phyloP scores from a whole-genome alignment of 2,329 filamentous ascomycete species.

The Akanthomyces muscarius region DNA sequence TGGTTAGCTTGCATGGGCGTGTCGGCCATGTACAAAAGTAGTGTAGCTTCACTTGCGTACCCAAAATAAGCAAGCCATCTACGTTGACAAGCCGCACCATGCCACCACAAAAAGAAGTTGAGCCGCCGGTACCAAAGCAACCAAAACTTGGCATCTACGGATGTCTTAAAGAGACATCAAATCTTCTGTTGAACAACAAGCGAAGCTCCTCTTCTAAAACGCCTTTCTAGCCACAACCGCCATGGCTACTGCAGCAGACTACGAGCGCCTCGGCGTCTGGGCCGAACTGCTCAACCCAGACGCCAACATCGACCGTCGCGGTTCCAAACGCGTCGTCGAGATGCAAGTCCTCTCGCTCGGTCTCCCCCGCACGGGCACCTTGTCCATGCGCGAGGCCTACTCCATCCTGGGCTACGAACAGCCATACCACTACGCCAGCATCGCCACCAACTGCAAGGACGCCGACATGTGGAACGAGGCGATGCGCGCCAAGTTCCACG shows the following conservation, averaged over 20 bases:
- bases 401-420: background rate
- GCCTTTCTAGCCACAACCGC: background rate
- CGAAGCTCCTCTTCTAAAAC: too few relatives aligned
- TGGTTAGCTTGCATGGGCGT: too few relatives aligned
- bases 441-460: background rate
- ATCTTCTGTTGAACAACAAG: too few relatives aligned
- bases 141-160: too few relatives aligned
- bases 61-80: too few relatives aligned
- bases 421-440: background rate
- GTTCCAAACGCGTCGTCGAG: background rate
- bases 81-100: too few relatives aligned
- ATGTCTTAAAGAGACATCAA: too few relatives aligned
- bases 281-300: background rate
- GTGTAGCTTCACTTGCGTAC: too few relatives aligned
- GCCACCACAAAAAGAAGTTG: too few relatives aligned
- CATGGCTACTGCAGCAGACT: background rate
- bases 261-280: background rate
- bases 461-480: background rate
- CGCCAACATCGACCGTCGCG: background rate
- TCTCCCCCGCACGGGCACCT: background rate
- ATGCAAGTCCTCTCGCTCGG: background rate
- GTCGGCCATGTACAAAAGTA: too few relatives aligned
- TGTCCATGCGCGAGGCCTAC: background rate
- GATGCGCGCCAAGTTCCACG: background rate
- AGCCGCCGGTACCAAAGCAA: too few relatives aligned